phyloP scores from a whole-genome alignment of 2,329 filamentous ascomycete genomes.

The Trichoderma oligosporum region DNA sequence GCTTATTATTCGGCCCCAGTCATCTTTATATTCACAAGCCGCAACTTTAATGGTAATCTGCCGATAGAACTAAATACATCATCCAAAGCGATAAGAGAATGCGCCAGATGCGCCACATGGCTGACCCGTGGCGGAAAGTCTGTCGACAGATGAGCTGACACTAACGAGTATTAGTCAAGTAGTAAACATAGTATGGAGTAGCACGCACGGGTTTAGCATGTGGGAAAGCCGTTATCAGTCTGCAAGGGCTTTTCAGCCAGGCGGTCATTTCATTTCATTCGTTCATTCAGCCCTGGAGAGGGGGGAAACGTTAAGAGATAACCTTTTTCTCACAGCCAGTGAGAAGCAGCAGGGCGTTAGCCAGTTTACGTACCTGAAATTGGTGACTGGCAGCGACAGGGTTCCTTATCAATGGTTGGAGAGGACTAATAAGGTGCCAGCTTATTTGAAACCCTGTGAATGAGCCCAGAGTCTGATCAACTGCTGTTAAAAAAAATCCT shows the following conservation, averaged over 20 bases:
- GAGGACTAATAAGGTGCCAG: too few relatives aligned
- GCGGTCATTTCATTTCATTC: background rate
- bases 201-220: background rate
- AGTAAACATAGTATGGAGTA: too few relatives aligned
- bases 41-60: too few relatives aligned
- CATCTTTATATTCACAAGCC: constrained; percentile 1
- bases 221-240: constrained; percentile 15
- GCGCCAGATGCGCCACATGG: constrained; percentile 22
- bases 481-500: too few relatives aligned
- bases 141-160: background rate
- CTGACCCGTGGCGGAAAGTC: constrained; percentile 12
- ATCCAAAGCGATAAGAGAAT: constrained; percentile 9
- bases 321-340: constrained; percentile 19
- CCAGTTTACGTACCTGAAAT: constrained; percentile 38
- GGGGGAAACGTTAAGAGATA: constrained; percentile 10
- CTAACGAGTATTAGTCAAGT: background rate
- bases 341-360: constrained; percentile 17
- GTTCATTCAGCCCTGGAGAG: background rate
- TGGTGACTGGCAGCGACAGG: constrained; percentile 26
- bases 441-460: too few relatives aligned
- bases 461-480: too few relatives aligned
- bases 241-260: too few relatives aligned
- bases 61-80: too few relatives aligned
- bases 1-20: too few relatives aligned
- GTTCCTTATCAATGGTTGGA: constrained; percentile 18